Conservation (phyloP, 768 basidiomycete genomes). For the Trametes gibbosa region DNA sequence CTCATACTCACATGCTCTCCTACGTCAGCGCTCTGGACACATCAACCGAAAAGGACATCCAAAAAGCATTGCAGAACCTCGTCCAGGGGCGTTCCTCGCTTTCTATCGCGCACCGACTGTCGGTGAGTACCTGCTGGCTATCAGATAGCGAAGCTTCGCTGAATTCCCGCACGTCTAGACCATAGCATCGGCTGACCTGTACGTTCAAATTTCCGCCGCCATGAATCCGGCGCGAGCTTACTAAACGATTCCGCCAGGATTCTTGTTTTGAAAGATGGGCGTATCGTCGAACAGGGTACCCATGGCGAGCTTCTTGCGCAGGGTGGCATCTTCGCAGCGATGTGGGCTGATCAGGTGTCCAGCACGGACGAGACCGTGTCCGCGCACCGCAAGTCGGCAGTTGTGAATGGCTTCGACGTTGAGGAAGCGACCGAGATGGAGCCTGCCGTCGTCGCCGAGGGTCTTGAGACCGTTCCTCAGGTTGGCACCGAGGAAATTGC, state of each 20-base stretch:
- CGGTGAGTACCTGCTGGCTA: constrained; percentile 43
- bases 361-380: constrained; percentile 53
- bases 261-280: constrained; percentile 86
- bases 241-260: constrained; percentile 50
- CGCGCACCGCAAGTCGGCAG: constrained; percentile 36
- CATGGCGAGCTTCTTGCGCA: constrained; percentile 74
- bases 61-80: constrained; percentile 80
- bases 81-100: constrained; percentile 70
- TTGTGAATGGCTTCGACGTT: constrained; percentile 45
- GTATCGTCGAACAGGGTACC: constrained; percentile 78
- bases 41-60: constrained; percentile 86
- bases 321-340: constrained; percentile 72
- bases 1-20: not conserved
- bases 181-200: constrained; percentile 53
- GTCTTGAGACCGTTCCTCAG: constrained; percentile 3
- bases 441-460: constrained; percentile 10
- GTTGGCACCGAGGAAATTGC: constrained; percentile 25
- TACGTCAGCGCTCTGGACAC: constrained; percentile 75
- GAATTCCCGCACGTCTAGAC: constrained; percentile 35
- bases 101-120: constrained; percentile 78
- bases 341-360: constrained; percentile 87
- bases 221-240: not conserved
- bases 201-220: constrained; percentile 21
- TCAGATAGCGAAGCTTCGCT: constrained; percentile 5
- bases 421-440: constrained; percentile 20